Conservation (phyloP, 345 rosid genomes). For the Heritiera littoralis region DNA sequence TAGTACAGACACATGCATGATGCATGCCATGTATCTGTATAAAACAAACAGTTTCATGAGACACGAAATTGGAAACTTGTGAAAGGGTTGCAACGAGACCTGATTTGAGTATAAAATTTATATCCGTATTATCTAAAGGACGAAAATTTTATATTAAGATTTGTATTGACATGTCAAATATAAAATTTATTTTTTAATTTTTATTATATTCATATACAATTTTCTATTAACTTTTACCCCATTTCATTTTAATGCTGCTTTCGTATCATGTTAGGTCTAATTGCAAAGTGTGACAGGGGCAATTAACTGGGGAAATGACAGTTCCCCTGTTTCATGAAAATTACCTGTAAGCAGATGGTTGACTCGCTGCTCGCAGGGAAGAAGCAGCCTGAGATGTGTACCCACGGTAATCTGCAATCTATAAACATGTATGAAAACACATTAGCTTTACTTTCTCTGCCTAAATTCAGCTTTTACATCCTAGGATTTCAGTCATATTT, state of each 20-base stretch:
- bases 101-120: too few relatives aligned
- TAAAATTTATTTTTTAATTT: too few relatives aligned
- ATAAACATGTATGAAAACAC: conserved; percentile 1
- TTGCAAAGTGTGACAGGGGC: neutral
- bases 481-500: too few relatives aligned
- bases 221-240: too few relatives aligned
- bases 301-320: neutral
- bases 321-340: neutral
- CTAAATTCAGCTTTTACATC: neutral
- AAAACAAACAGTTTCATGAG: neutral
- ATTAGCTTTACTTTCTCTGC: neutral
- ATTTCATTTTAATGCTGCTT: too few relatives aligned
- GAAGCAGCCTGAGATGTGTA: conserved; percentile 40
- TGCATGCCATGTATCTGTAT: neutral
- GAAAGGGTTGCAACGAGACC: too few relatives aligned
- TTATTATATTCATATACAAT: too few relatives aligned
- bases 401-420: conserved; percentile 33
- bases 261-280: too few relatives aligned
- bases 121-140: too few relatives aligned
- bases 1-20: too few relatives aligned
- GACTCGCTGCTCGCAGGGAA: conserved; percentile 28
- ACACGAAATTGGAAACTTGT: neutral
- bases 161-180: too few relatives aligned
- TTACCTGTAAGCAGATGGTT: conserved; percentile 27
- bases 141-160: too few relatives aligned